phyloP scores from a whole-genome alignment of 805 yeast species.

The Hanseniaspora singularis region DNA sequence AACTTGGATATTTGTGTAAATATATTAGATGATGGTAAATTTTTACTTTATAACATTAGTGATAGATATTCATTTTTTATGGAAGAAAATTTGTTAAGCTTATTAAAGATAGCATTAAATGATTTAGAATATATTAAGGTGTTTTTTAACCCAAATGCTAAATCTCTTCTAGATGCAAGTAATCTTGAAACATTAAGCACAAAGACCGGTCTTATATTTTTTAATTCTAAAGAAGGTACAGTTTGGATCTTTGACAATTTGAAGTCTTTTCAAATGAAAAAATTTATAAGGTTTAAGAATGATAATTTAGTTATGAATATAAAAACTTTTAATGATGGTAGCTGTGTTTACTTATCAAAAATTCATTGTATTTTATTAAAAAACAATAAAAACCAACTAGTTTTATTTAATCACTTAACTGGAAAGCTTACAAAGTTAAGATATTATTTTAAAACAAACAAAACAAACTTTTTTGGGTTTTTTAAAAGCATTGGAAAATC shows the following conservation, averaged over 20 bases:
- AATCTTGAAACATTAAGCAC: neutral
- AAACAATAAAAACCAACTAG: constrained; percentile 6
- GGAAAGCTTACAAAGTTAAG: neutral
- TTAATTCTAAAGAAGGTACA: constrained; percentile 1
- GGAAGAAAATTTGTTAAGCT: neutral
- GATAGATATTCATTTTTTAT: neutral
- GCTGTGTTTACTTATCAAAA: neutral
- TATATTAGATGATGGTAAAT: constrained; percentile 2
- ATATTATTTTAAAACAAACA: neutral
- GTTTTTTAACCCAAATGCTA: constrained; percentile 1
- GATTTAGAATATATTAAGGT: constrained; percentile 3
- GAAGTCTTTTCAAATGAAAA: neutral
- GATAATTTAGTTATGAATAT: neutral
- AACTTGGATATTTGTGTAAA: constrained; percentile 6
- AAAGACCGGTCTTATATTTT: constrained; percentile 6
- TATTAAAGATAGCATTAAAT: neutral
- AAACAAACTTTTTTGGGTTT: neutral
- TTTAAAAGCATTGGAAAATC: neutral
- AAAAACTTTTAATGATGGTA: neutral
- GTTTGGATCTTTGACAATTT: constrained; percentile 14
- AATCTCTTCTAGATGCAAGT: neutral
- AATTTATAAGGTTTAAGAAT: neutral
- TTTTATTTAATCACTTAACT: constrained; percentile 1
- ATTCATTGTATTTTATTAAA: constrained; percentile 5
- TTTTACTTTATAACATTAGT: constrained; percentile 2